These are phyloP conservation scores for Boletus rubroflammeus DNA, from an alignment of 768 basidiomycete genomes.

Conservation along the genomic window DNA sequence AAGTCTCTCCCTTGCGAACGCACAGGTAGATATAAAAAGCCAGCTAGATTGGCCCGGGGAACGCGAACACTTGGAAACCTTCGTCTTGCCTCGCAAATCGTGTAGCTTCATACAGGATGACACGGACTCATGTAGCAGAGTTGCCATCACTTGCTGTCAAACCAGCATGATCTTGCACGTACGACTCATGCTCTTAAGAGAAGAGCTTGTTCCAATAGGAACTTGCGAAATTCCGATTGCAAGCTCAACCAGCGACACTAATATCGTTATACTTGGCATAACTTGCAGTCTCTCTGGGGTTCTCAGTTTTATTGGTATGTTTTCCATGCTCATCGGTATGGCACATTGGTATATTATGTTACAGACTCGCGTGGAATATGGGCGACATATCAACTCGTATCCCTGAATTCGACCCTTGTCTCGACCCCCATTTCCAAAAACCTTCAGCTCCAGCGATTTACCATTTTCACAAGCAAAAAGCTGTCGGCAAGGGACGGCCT, in stretches of 20 bases:
- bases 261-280: constrained; percentile 8
- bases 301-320: constrained; percentile 50
- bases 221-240: constrained; percentile 22
- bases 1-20: constrained; percentile 31
- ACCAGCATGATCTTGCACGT: constrained; percentile 18
- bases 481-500: constrained; percentile 15
- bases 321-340: neutral
- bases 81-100: constrained; percentile 28
- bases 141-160: constrained; percentile 25
- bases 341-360: neutral
- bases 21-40: constrained; percentile 26
- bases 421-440: constrained; percentile 19
- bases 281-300: constrained; percentile 44
- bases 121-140: neutral
- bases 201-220: constrained; percentile 14
- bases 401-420: constrained; percentile 23
- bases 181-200: constrained; percentile 19
- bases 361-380: constrained; percentile 46
- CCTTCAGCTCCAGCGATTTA: constrained; percentile 23
- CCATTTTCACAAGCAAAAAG: constrained; percentile 8
- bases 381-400: constrained; percentile 36
- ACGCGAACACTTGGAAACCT: constrained; percentile 27
- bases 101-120: constrained; percentile 28
- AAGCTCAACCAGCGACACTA: neutral
- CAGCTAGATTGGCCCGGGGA: constrained; percentile 26